These are phyloP conservation scores for Populus hybrid DNA, from an alignment of 441 rosid genomes.

Conservation along the genomic window DNA sequence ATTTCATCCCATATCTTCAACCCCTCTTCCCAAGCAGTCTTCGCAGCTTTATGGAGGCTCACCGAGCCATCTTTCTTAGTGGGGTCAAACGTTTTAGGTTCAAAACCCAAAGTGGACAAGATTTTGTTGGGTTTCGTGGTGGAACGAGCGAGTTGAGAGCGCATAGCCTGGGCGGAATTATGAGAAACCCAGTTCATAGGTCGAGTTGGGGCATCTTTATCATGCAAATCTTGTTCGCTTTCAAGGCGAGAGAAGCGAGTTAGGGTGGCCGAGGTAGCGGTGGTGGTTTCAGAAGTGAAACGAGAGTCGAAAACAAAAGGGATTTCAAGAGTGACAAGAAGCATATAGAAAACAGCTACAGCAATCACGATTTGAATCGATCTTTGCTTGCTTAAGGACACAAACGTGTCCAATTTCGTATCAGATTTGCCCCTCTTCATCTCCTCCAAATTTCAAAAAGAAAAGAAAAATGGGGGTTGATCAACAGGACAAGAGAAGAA, in stretches of 20 bases:
- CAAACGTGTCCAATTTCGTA: slow-evolving; percentile 32
- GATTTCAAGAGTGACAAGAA: slow-evolving; percentile 67
- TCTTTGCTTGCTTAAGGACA: slow-evolving; percentile 47
- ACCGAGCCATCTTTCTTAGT: slow-evolving; percentile 49
- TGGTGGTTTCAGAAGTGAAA: slow-evolving; percentile 41
- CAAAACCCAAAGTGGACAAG: slow-evolving; percentile 52
- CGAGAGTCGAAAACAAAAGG: slow-evolving; percentile 59
- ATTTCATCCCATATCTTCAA: slow-evolving; percentile 66
- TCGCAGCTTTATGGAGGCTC: slow-evolving; percentile 76
- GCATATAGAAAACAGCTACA: slow-evolving; percentile 48
- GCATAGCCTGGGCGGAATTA: slow-evolving; percentile 35
- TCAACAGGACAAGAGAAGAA: neutral
- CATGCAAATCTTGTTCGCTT: slow-evolving; percentile 51
- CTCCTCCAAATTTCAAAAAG: neutral
- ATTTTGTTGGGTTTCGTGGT: slow-evolving; percentile 17
- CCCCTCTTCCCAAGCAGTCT: slow-evolving; percentile 74
- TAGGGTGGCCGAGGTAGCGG: slow-evolving; percentile 22
- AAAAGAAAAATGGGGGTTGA: neutral
- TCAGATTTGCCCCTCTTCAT: slow-evolving; percentile 38
- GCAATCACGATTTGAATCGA: slow-evolving; percentile 59
- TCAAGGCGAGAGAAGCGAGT: slow-evolving; percentile 31
- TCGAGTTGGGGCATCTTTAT: slow-evolving; percentile 57
- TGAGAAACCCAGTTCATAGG: slow-evolving; percentile 49
- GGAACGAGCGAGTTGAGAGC: slow-evolving; percentile 11
- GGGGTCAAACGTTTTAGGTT: slow-evolving; percentile 48